Evolutionary conservation across 169 alveolate species (phyloP).

Genomic region (Plasmodium chabaudi): DNA sequence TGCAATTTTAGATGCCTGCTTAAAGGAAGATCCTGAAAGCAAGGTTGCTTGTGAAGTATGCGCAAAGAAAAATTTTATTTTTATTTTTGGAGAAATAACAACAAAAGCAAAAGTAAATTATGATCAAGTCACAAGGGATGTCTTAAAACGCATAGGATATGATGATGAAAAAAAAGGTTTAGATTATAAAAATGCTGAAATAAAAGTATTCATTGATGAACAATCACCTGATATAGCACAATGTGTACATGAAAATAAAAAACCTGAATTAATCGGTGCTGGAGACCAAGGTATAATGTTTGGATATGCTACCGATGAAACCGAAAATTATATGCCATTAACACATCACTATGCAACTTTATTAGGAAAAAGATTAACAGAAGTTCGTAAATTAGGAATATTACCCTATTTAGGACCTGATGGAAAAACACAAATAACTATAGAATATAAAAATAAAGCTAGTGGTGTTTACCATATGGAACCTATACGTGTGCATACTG

Average conservation of each 20-base stretch:
- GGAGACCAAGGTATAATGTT: constrained; percentile 99
- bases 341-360: constrained; percentile 96
- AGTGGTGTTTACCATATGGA: constrained; percentile 90
- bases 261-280: constrained; percentile 82
- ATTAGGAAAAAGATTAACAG: constrained; percentile 94
- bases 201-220: constrained; percentile 93
- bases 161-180: constrained; percentile 92
- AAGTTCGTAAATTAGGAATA: constrained; percentile 92
- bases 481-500: constrained; percentile 95
- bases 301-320: constrained; percentile 99
- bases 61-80: constrained; percentile 95
- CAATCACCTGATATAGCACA: constrained; percentile 97
- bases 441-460: constrained; percentile 87
- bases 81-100: constrained; percentile 98
- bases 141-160: constrained; percentile 94
- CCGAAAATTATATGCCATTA: constrained; percentile 97
- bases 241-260: constrained; percentile 95
- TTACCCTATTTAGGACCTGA: constrained; percentile 98
- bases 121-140: constrained; percentile 96
- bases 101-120: constrained; percentile 92
- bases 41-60: constrained; percentile 97
- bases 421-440: constrained; percentile 98
- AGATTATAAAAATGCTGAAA: constrained; percentile 95
- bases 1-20: constrained; percentile 99
- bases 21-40: constrained; percentile 91